Evolutionary conservation across 2,329 filamentous ascomycete genomes (phyloP).

Genomic region (Phoma herbarum): DNA sequence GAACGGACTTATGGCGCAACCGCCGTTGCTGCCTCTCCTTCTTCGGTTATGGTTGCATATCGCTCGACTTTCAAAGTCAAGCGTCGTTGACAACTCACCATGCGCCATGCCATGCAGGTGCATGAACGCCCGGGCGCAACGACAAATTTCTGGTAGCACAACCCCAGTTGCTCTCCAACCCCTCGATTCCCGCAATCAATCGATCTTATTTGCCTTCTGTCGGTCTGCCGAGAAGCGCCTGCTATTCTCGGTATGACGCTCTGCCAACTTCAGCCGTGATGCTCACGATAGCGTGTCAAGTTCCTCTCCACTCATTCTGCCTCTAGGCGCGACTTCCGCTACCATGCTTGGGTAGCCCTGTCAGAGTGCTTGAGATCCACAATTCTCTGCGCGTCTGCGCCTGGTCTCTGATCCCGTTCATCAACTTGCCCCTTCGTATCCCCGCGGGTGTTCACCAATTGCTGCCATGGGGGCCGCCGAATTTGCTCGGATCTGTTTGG

Average conservation of each 20-base stretch:
- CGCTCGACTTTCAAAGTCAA: constrained; percentile 46
- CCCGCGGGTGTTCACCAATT: constrained; percentile 35
- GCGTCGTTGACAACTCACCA: constrained; percentile 52
- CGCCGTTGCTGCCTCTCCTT: constrained; percentile 49
- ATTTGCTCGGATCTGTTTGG: constrained; percentile 31
- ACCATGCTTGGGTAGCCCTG: constrained; percentile 31
- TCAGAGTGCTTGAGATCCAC: constrained; percentile 37
- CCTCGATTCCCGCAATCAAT: constrained; percentile 51
- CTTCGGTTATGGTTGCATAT: constrained; percentile 48
- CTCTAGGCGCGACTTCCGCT: constrained; percentile 48
- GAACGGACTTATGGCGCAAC: constrained; percentile 46
- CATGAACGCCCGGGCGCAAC: constrained; percentile 44
- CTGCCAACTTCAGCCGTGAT: constrained; percentile 45
- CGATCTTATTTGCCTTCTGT: constrained; percentile 31
- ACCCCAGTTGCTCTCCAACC: constrained; percentile 46
- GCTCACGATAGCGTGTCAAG: constrained; percentile 50
- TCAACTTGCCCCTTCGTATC: constrained; percentile 33
- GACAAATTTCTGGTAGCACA: constrained; percentile 46
- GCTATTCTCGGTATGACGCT: constrained; percentile 46
- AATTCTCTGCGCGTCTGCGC: constrained; percentile 35
- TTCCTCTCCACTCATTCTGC: constrained; percentile 43
- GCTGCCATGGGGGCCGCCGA: constrained; percentile 39
- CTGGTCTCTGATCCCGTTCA: constrained; percentile 43
- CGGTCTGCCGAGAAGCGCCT: constrained; percentile 41
- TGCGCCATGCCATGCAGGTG: constrained; percentile 50